Conservation (phyloP, 768 basidiomycete genomes). For the Solioccasus polychromus region DNA sequence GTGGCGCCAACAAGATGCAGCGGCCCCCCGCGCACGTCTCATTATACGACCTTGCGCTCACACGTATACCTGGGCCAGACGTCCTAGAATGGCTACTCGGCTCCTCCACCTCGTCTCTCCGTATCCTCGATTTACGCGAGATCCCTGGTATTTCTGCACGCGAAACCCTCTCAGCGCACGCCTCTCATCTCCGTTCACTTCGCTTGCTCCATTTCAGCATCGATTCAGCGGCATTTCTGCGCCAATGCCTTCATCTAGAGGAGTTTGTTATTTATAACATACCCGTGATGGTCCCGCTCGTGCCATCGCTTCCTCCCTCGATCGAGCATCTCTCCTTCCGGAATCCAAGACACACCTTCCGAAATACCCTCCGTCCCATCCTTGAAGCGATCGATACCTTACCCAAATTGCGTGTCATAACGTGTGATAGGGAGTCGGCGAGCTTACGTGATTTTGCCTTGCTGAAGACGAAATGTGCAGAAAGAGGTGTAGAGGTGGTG, state of each 20-base stretch:
- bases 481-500: slow-evolving; percentile 28
- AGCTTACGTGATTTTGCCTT: slow-evolving; percentile 19
- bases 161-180: slow-evolving; percentile 27
- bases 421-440: slow-evolving; percentile 29
- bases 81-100: slow-evolving; percentile 41
- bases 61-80: slow-evolving; percentile 30
- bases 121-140: slow-evolving; percentile 41
- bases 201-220: slow-evolving; percentile 37
- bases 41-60: slow-evolving; percentile 42
- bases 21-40: slow-evolving; percentile 14
- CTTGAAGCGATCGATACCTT: slow-evolving; percentile 32
- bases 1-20: neutral
- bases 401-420: slow-evolving; percentile 36
- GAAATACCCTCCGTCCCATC: slow-evolving; percentile 26
- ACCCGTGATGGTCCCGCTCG: slow-evolving; percentile 34
- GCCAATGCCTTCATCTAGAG: slow-evolving; percentile 36
- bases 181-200: slow-evolving; percentile 40
- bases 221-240: slow-evolving; percentile 33
- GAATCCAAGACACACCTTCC: slow-evolving; percentile 23
- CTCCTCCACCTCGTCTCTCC: slow-evolving; percentile 33
- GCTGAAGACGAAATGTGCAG: slow-evolving; percentile 29
- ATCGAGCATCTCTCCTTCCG: slow-evolving; percentile 42
- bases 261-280: slow-evolving; percentile 40
- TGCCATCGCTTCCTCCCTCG: slow-evolving; percentile 30
- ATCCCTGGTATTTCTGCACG: slow-evolving; percentile 26